These are phyloP conservation scores for Rhododendron simsii DNA, from an alignment of 148 eudicot genomes.

Conservation along the genomic window DNA sequence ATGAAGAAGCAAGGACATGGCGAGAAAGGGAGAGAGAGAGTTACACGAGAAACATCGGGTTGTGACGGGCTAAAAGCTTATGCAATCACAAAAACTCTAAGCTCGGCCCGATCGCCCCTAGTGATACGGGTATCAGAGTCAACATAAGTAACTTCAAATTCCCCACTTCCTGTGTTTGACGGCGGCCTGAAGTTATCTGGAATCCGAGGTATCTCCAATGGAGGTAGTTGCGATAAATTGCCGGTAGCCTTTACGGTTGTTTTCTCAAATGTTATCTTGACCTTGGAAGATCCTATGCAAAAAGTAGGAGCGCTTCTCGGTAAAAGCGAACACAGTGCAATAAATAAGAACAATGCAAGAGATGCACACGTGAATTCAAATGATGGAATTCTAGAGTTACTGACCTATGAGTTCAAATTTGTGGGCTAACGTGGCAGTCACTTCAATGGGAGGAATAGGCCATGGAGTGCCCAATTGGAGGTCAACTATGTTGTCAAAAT, in stretches of 20 bases:
- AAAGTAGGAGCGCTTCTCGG: neutral
- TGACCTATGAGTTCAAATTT: constrained; percentile 83
- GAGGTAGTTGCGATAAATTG: constrained; percentile 78
- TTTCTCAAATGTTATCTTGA: constrained; percentile 75
- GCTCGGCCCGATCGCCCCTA: constrained; percentile 86
- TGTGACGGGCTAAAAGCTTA: constrained; percentile 16
- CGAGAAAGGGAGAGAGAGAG: neutral
- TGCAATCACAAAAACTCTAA: constrained; percentile 77
- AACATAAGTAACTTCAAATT: constrained; percentile 79
- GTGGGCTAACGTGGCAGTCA: constrained; percentile 88
- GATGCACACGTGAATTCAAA: too few relatives aligned
- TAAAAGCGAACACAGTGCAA: neutral
- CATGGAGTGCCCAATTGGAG: constrained; percentile 83
- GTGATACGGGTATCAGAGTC: constrained; percentile 81
- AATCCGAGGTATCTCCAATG: constrained; percentile 67
- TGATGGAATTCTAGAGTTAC: constrained; percentile 7
- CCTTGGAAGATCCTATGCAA: constrained; percentile 38
- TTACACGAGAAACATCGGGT: neutral
- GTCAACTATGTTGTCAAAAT: constrained; percentile 92
- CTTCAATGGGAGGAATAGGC: constrained; percentile 80
- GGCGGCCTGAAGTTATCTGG: constrained; percentile 70
- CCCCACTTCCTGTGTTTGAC: constrained; percentile 79
- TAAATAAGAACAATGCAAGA: neutral
- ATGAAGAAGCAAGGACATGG: neutral
- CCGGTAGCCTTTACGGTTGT: constrained; percentile 85